Evolutionary conservation across 306 rosid genomes (phyloP), one percentile per base, ranked within the genome.

Genomic region (Purshia tridentata): DNA sequence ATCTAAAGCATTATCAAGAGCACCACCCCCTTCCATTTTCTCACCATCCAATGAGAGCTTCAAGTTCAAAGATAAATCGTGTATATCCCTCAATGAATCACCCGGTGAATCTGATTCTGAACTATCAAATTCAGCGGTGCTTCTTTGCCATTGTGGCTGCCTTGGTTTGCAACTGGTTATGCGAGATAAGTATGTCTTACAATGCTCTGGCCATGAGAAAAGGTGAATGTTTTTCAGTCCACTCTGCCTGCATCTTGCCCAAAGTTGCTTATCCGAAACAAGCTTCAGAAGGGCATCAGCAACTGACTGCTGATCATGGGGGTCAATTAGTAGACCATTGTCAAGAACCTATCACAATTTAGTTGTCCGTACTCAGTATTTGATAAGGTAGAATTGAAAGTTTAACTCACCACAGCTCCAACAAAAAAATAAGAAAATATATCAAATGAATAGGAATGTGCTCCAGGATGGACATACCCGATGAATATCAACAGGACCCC

Each of bases 271-370:
- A 56, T 87, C 87, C 9, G 86, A 80, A 84, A 87, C 91, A 77
- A 87, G 88, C 74, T 87, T 87, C 66, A 84, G 81, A 69, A 87
- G 91, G 73, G 91, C 88, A 84, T 84, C 88, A 1, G 88, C 80
- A 11, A 87, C 80, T 65, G 87, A 81, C 55, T 77, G 82, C 69
- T 84, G 85, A 77, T 87, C 85, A 60, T 82, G 88, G 68, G 91
- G 91, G 58, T 87, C 88, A 69, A 87, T 72, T 10, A 84, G 87
- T 65, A 87, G 82, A 73, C 81, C 83, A 29, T 83, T 88, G 78
- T 80, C 88, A 66, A 78, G 86, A 55, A 68, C 82, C 89, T 85
- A 75, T 62, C 64, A 70, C 6, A 75, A 53, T 67, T 40, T 51
- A 58, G 58, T 42, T 48, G 68, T 42, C 18, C 3, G 7, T 12